Evolutionary conservation across 176 grass and related monocot genomes (phyloP).

Genomic region (Hyparrhenia diplandra): DNA sequence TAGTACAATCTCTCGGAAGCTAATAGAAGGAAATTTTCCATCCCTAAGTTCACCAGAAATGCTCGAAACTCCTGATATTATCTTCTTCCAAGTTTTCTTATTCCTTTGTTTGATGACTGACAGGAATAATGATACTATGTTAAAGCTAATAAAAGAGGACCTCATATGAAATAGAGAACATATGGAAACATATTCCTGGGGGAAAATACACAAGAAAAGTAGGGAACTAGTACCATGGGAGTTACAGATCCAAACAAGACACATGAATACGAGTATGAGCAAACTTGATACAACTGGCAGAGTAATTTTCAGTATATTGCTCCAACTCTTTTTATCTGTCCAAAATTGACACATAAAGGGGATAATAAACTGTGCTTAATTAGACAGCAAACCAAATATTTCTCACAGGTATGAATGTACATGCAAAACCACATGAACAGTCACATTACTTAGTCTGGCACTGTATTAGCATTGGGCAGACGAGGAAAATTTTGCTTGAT

Average conservation of each 20-base stretch:
- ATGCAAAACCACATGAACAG: not conserved
- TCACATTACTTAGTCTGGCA: not conserved
- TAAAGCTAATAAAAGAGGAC: not conserved
- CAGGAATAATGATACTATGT: not conserved
- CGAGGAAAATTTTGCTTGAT: too few relatives aligned
- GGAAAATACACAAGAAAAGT: not conserved
- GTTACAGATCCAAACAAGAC: not conserved
- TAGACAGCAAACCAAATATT: not conserved
- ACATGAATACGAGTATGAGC: not conserved
- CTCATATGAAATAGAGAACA: not conserved
- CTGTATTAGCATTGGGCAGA: not conserved
- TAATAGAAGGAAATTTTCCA: not conserved
- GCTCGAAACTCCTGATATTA: not conserved
- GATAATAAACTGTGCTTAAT: not conserved
- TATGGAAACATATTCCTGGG: not conserved
- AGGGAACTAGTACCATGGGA: not conserved
- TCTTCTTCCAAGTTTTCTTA: not conserved
- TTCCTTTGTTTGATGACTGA: conserved; percentile 2
- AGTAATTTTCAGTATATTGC: not conserved
- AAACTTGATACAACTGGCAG: conserved; percentile 3
- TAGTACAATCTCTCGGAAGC: not conserved
- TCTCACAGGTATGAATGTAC: not conserved
- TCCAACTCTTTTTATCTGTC: not conserved
- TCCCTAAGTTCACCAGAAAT: not conserved
- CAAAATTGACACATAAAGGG: not conserved